Percentiles rank a stretch among this genome's conserved stretches.
phyloP scores from a whole-genome alignment of 108 stramenopile species.

The Ochromonas danica region DNA sequence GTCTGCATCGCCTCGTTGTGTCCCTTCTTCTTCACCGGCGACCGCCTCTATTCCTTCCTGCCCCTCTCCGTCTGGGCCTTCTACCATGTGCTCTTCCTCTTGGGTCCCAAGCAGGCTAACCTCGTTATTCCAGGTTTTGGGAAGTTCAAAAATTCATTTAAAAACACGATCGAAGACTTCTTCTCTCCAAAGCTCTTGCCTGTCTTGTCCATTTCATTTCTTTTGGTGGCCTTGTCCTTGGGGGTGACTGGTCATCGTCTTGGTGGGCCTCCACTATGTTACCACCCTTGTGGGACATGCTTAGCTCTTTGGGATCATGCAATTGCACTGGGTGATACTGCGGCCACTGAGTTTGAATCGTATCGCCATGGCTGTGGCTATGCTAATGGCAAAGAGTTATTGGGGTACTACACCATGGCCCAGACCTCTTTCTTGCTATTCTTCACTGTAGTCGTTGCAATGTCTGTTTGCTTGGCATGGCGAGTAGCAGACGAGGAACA shows the following conservation, averaged over 20 bases:
- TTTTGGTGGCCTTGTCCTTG: constrained; percentile 45
- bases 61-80: constrained; percentile 48
- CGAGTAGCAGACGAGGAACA: constrained; percentile 50
- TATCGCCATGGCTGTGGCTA: not conserved
- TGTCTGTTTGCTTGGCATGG: constrained; percentile 50
- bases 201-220: constrained; percentile 49
- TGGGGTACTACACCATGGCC: constrained; percentile 50
- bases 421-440: constrained; percentile 50
- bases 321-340: constrained; percentile 19
- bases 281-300: constrained; percentile 39
- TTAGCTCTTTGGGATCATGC: constrained; percentile 39
- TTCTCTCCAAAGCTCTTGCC: constrained; percentile 49
- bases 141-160: constrained; percentile 48
- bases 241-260: constrained; percentile 50
- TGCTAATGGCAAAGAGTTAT: constrained; percentile 40
- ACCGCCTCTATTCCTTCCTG: constrained; percentile 42
- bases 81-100: constrained; percentile 51
- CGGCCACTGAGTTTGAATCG: not conserved
- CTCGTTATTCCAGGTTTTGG: constrained; percentile 49
- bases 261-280: constrained; percentile 49
- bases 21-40: constrained; percentile 47
- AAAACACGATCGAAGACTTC: constrained; percentile 50
- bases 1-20: constrained; percentile 45
- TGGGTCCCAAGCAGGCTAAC: constrained; percentile 46
- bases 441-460: constrained; percentile 40